phyloP scores from a whole-genome alignment of 78 protist species.

The Dictyostelium intermedium region DNA sequence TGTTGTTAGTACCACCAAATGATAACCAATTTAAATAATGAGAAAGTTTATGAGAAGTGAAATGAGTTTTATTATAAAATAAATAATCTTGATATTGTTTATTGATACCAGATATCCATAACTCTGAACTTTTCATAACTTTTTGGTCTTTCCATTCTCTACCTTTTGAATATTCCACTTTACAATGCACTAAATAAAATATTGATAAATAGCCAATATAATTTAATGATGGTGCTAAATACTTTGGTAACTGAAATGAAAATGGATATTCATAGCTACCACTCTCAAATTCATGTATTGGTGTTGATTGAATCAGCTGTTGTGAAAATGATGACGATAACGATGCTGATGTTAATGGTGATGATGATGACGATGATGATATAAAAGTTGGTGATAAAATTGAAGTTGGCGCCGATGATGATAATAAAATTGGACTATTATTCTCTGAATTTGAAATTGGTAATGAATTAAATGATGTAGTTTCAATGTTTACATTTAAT shows the following conservation, averaged over 20 bases:
- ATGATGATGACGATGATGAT: neutral
- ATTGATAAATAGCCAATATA: conserved; percentile 61
- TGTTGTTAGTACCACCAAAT: neutral
- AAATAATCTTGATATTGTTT: neutral
- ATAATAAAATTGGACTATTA: neutral
- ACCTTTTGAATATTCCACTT: conserved; percentile 48
- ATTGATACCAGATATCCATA: conserved; percentile 22
- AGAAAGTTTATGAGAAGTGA: neutral
- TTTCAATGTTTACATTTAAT: neutral
- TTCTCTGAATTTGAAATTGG: neutral
- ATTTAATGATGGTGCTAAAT: conserved; percentile 35
- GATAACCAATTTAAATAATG: conserved; percentile 33
- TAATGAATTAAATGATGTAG: neutral
- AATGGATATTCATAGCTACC: conserved; percentile 44
- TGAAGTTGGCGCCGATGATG: neutral
- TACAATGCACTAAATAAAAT: conserved; percentile 49
- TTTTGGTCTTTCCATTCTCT: conserved; percentile 43
- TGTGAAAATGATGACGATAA: neutral
- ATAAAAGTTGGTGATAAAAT: neutral
- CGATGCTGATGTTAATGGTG: neutral
- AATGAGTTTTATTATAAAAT: neutral
- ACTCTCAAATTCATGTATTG: conserved; percentile 13
- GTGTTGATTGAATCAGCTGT: neutral
- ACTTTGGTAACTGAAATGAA: conserved; percentile 31
- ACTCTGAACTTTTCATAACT: conserved; percentile 19